A percentile compares a stretch with the other conserved stretches of the same genome.
phyloP scores from a whole-genome alignment of 768 basidiomycete species.

The Neoboletus subvelutipes region DNA sequence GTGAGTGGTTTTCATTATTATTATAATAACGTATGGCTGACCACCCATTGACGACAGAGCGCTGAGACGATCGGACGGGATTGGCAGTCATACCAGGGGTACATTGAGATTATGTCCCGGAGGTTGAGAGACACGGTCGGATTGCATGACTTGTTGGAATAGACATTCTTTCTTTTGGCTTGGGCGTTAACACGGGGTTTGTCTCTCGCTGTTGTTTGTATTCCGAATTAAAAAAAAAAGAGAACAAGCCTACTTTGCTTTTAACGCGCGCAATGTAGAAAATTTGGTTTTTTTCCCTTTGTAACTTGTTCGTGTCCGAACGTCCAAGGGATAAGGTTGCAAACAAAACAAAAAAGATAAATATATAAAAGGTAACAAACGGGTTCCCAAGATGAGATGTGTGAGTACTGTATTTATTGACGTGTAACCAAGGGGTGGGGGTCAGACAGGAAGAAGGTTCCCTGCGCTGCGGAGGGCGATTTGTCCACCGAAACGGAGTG shows the following conservation, averaged over 20 bases:
- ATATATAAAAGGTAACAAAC: conserved; percentile 8
- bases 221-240: neutral
- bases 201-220: neutral
- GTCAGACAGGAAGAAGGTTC: conserved; percentile 74
- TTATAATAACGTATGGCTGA: neutral
- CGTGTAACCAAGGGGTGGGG: neutral
- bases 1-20: conserved; percentile 33
- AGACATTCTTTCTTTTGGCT: neutral
- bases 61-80: conserved; percentile 47
- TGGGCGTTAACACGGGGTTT: neutral
- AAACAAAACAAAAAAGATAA: conserved; percentile 2
- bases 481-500: conserved; percentile 75
- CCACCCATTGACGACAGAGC: conserved; percentile 30
- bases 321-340: neutral
- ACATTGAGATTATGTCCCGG: conserved; percentile 74
- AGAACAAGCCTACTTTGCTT: neutral
- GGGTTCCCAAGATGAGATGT: neutral
- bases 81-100: conserved; percentile 64
- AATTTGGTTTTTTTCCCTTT: neutral
- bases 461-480: conserved; percentile 83
- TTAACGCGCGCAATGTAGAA: neutral
- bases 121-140: conserved; percentile 65
- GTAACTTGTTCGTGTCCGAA: neutral
- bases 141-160: conserved; percentile 43
- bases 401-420: neutral